Conservation (phyloP, 495 filamentous ascomycete genomes). For the Paragyromitra xinjiangensis region DNA sequence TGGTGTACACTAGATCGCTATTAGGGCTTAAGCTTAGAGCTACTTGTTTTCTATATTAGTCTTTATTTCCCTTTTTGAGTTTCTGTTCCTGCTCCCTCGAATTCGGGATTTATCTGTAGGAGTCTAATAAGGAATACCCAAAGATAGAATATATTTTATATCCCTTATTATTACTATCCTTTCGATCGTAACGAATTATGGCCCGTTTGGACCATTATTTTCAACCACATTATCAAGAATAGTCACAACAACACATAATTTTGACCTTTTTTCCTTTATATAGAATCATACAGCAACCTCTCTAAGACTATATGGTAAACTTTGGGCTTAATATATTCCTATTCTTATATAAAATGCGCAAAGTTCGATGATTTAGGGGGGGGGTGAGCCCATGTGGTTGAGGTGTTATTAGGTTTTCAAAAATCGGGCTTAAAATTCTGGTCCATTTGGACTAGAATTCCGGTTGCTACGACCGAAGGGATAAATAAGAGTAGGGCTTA, state of each 20-base stretch:
- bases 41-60: background rate
- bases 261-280: background rate
- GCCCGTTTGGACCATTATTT: slow-evolving; percentile 5
- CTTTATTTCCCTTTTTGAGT: background rate
- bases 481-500: background rate
- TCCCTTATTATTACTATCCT: background rate
- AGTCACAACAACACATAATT: background rate
- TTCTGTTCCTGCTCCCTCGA: background rate
- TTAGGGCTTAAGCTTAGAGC: background rate
- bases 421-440: slow-evolving; percentile 1
- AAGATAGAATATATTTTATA: background rate
- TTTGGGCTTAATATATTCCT: background rate
- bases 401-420: background rate
- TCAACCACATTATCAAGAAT: background rate
- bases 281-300: background rate
- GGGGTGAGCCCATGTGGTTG: background rate
- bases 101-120: background rate
- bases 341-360: background rate
- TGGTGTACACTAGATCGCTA: background rate
- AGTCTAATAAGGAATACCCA: background rate
- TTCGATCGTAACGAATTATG: slow-evolving; percentile 6
- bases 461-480: background rate
- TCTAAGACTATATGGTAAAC: background rate
- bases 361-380: background rate
- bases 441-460: background rate